A percentile compares a stretch with the other conserved stretches of the same genome.
Conservation (phyloP, 148 eudicot genomes). For the Silene conica region DNA sequence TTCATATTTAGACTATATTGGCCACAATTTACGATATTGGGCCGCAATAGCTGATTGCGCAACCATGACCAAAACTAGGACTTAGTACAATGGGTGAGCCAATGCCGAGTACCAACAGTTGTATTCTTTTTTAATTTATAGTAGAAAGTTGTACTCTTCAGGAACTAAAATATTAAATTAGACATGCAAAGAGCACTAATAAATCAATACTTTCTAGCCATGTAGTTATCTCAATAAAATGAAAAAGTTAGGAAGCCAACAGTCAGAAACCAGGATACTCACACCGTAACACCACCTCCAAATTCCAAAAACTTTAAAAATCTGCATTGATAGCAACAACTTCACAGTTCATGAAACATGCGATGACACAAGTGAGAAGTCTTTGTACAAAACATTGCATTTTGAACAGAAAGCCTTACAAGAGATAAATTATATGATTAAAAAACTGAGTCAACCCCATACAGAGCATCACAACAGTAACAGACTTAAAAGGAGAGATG, state of each 20-base stretch:
- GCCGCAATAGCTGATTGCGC: background rate
- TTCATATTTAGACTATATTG: background rate
- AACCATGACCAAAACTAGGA: background rate
- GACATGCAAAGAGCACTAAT: background rate
- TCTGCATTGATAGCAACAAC: background rate
- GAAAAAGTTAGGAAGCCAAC: background rate
- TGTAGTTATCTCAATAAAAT: background rate
- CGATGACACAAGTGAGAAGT: background rate
- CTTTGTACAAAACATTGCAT: background rate
- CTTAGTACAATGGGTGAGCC: background rate
- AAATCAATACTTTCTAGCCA: background rate
- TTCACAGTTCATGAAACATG: background rate
- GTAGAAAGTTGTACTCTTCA: background rate
- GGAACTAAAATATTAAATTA: background rate
- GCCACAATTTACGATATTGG: background rate
- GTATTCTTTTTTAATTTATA: background rate
- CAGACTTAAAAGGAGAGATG: no score
- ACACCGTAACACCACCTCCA: background rate
- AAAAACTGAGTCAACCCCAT: no score
- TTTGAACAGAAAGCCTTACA: background rate
- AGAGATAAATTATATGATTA: background rate
- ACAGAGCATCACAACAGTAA: no score
- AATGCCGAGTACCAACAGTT: background rate
- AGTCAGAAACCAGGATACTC: background rate
- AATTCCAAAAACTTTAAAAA: background rate